Conservation (phyloP, 768 basidiomycete species). For the Asterophora lycoperdoides region DNA sequence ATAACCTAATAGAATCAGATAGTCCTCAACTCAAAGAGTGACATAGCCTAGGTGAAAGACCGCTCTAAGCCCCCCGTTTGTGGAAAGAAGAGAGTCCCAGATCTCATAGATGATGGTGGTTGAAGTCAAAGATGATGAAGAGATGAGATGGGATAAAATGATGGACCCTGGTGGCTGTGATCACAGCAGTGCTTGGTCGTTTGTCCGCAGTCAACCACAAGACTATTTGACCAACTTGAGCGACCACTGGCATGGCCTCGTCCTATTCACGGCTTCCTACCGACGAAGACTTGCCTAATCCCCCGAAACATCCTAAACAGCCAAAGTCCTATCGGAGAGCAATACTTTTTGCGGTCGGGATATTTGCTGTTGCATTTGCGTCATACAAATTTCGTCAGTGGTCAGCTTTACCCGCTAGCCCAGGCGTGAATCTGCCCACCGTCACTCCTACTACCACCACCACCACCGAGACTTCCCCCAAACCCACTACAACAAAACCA, state of each 20-base stretch:
- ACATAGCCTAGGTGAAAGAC: too few relatives aligned
- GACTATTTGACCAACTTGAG: constrained; percentile 1
- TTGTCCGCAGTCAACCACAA: neutral
- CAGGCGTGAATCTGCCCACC: constrained; percentile 3
- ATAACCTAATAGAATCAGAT: too few relatives aligned
- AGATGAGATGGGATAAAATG: too few relatives aligned
- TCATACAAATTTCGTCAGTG: constrained; percentile 44
- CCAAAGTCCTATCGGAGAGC: constrained; percentile 22
- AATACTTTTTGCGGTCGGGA: constrained; percentile 30
- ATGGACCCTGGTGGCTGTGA: constrained; percentile 2
- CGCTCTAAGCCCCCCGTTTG: too few relatives aligned
- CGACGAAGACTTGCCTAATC: constrained; percentile 22
- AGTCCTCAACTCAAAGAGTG: too few relatives aligned
- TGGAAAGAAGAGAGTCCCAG: too few relatives aligned
- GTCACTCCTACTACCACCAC: constrained; percentile 5
- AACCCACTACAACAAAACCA: constrained; percentile 15
- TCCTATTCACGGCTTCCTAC: constrained; percentile 15
- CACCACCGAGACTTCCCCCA: neutral
- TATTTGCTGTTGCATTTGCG: constrained; percentile 34
- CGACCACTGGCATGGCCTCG: constrained; percentile 18
- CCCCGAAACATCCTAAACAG: constrained; percentile 21
- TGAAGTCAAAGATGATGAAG: neutral
- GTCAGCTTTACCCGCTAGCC: constrained; percentile 19
- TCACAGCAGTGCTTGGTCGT: neutral
- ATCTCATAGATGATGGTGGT: neutral